A percentile compares a stretch with the other conserved stretches of the same genome.
phyloP scores from a whole-genome alignment of 1,139 yeast species.

The Yamadazyma atmosphaerica region DNA sequence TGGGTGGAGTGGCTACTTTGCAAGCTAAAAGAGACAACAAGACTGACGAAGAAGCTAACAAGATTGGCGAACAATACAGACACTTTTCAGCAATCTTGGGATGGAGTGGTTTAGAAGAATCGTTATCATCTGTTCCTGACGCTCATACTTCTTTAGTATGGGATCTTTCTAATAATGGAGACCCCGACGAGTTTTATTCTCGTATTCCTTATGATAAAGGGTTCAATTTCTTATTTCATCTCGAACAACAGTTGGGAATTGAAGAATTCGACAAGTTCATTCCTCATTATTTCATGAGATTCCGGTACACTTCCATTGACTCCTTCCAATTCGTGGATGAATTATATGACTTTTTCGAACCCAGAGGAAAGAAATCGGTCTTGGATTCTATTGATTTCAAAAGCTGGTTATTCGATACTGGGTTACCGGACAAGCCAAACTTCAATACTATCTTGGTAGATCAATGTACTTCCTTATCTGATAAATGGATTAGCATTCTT shows the following conservation, averaged over 20 bases:
- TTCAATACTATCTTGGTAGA: conserved; percentile 35
- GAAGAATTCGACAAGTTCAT: conserved; percentile 32
- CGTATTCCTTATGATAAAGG: conserved; percentile 40
- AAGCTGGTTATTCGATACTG: conserved; percentile 37
- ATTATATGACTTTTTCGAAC: conserved; percentile 30
- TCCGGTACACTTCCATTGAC: conserved; percentile 32
- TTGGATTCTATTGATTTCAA: conserved; percentile 78
- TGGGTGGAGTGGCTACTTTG: conserved; percentile 30
- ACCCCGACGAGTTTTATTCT: conserved; percentile 39
- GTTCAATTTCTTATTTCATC: conserved; percentile 30
- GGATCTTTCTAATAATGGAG: conserved; percentile 24
- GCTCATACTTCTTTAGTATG: conserved; percentile 28
- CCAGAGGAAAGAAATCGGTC: conserved; percentile 78
- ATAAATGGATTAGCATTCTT: conserved; percentile 23
- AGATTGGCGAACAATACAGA: conserved; percentile 31
- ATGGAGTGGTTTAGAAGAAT: conserved; percentile 28
- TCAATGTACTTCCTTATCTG: conserved; percentile 28
- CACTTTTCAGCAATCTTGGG: conserved; percentile 34
- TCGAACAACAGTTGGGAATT: conserved; percentile 32
- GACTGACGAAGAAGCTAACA: conserved; percentile 21
- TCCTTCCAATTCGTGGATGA: conserved; percentile 30
- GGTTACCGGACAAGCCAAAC: conserved; percentile 31
- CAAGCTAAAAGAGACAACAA: conserved; percentile 24
- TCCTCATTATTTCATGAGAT: conserved; percentile 31
- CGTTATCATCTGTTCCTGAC: conserved; percentile 20